phyloP scores from a whole-genome alignment of 495 filamentous ascomycete species.

The Aspergillus mulundensis region DNA sequence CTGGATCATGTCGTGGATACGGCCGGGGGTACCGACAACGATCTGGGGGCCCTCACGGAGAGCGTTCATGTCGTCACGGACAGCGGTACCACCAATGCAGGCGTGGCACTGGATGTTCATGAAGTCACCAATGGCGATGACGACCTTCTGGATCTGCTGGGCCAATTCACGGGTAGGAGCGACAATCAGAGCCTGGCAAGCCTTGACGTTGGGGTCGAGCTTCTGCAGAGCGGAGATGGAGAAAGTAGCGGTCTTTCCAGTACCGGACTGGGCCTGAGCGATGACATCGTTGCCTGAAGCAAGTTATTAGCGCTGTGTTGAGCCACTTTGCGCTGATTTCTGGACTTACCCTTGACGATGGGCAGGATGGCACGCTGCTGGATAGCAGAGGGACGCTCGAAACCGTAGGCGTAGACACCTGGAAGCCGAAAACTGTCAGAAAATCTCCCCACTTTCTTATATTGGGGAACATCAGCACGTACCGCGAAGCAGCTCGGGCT shows the following conservation, averaged over 20 bases:
- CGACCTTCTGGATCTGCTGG: conserved; percentile 98
- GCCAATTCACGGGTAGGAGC: conserved; percentile 97
- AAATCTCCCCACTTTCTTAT: conserved; percentile 17
- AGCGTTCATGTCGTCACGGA: conserved; percentile 95
- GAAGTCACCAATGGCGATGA: conserved; percentile 97
- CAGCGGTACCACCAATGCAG: conserved; percentile 97
- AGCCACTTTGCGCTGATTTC: conserved; percentile 21
- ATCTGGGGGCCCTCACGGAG: conserved; percentile 95
- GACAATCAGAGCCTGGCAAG: conserved; percentile 92
- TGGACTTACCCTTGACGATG: conserved; percentile 90
- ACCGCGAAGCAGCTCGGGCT: conserved; percentile 95
- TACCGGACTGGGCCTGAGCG: conserved; percentile 98
- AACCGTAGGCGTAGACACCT: conserved; percentile 99
- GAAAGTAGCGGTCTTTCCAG: conserved; percentile 99
- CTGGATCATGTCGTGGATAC: conserved; percentile 99
- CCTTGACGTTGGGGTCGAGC: conserved; percentile 88
- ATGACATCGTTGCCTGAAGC: conserved; percentile 91
- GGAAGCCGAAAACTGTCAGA: conserved; percentile 26
- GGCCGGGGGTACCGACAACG: conserved; percentile 93
- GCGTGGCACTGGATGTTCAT: conserved; percentile 99
- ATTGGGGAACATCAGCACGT: conserved; percentile 34
- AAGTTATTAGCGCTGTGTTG: conserved; percentile 18
- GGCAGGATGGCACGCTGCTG: conserved; percentile 99
- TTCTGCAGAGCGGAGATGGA: conserved; percentile 98
- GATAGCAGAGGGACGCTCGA: conserved; percentile 98